Conservation (phyloP, 2,329 filamentous ascomycete species). For the Ceratocystis alfenasii region DNA sequence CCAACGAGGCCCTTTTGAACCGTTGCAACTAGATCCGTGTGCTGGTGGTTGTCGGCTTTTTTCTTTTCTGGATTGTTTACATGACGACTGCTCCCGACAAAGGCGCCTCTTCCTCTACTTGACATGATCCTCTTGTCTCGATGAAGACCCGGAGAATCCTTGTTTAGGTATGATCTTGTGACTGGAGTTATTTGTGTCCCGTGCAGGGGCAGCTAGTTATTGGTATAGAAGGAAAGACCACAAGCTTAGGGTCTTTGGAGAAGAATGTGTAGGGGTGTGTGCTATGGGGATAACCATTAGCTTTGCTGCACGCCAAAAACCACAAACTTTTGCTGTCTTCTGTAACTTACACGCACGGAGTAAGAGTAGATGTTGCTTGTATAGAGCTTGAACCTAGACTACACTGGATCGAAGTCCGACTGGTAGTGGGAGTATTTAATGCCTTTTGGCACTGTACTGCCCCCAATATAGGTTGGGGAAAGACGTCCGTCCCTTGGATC, state of each 20-base stretch:
- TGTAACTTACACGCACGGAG: background rate
- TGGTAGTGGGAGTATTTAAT: too few species aligned
- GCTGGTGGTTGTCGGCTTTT: background rate
- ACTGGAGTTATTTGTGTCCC: background rate
- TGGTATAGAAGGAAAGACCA: background rate
- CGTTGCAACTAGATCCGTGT: background rate
- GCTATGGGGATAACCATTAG: background rate
- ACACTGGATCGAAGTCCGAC: too few species aligned
- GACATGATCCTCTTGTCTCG: conserved; percentile 7
- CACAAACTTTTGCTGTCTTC: background rate
- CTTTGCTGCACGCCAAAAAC: background rate
- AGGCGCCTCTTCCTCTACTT: conserved; percentile 2
- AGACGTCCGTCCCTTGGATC: background rate
- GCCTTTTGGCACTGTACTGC: too few species aligned
- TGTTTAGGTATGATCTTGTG: background rate
- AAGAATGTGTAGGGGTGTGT: conserved; percentile 2
- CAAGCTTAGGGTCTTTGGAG: background rate
- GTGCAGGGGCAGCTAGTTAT: background rate
- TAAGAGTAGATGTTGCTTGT: too few species aligned
- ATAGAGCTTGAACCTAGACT: too few species aligned
- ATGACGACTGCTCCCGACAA: background rate
- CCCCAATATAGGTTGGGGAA: background rate
- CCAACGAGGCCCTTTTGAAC: background rate
- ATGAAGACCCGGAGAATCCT: background rate
- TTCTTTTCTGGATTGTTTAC: background rate